A percentile compares a stretch with the other conserved stretches of the same genome.
These are phyloP conservation scores for Hyparrhenia diplandra DNA, from an alignment of 176 grass and related monocot genomes.

Conservation along the genomic window DNA sequence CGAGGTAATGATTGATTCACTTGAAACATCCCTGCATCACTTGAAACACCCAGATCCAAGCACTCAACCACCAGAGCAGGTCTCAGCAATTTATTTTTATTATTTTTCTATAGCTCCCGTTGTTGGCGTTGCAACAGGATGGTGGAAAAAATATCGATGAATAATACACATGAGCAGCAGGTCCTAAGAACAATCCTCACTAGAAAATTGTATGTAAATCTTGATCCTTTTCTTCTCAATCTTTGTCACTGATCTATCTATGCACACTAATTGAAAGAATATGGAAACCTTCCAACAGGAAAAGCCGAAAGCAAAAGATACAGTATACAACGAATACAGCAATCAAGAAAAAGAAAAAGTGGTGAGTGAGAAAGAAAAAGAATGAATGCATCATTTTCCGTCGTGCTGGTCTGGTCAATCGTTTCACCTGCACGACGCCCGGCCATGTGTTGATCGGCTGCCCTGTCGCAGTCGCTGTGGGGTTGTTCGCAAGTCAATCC, in stretches of 20 bases:
- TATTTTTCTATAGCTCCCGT: background rate
- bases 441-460: background rate
- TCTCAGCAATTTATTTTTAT: background rate
- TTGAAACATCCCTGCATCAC: background rate
- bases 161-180: background rate
- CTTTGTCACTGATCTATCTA: constrained; percentile 31
- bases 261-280: constrained; percentile 47
- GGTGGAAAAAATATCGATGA: background rate
- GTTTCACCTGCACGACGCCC: background rate
- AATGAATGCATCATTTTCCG: constrained; percentile 22
- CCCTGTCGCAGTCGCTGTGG: constrained; percentile 24
- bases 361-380: background rate
- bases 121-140: background rate
- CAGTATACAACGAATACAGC: background rate
- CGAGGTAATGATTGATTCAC: background rate
- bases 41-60: too few relatives aligned
- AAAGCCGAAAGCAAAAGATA: background rate
- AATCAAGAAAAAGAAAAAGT: background rate
- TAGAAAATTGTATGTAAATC: background rate
- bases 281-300: background rate
- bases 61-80: too few relatives aligned
- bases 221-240: background rate
- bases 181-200: background rate
- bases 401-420: constrained; percentile 8
- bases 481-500: constrained; percentile 24